phyloP scores from a whole-genome alignment of 345 rosid species.

The Gossypioides kirkii region DNA sequence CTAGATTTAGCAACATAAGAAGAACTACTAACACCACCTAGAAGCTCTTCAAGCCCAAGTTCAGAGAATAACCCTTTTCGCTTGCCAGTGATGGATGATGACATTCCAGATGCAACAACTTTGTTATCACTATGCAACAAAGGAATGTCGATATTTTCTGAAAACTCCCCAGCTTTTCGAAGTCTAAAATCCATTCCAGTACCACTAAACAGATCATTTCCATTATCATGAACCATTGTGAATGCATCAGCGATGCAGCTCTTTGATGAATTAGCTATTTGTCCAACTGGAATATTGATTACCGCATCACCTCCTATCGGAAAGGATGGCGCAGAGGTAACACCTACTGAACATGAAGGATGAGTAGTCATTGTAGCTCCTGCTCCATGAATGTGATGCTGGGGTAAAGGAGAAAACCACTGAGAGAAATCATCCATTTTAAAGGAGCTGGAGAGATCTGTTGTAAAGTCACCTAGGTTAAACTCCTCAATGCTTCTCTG shows the following conservation, averaged over 20 bases:
- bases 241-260: conserved; percentile 21
- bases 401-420: conserved; percentile 45
- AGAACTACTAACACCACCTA: conserved; percentile 36
- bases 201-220: conserved; percentile 45
- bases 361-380: conserved; percentile 14
- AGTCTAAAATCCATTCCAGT: conserved; percentile 31
- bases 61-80: conserved; percentile 73
- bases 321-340: conserved; percentile 20
- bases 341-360: conserved; percentile 25
- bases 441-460: conserved; percentile 42
- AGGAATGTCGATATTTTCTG: conserved; percentile 30
- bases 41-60: conserved; percentile 61
- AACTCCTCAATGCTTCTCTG: conserved; percentile 31
- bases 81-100: conserved; percentile 29
- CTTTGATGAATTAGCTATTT: conserved; percentile 20
- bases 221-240: conserved; percentile 23
- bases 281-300: conserved; percentile 20
- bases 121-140: conserved; percentile 7
- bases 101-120: conserved; percentile 14
- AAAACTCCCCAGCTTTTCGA: conserved; percentile 19
- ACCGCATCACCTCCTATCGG: conserved; percentile 19
- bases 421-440: conserved; percentile 44
- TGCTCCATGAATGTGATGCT: conserved; percentile 21
- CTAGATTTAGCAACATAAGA: conserved; percentile 26
- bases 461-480: conserved; percentile 30